These are phyloP conservation scores for Syzygium grande DNA, from an alignment of 345 rosid genomes.

Conservation along the genomic window DNA sequence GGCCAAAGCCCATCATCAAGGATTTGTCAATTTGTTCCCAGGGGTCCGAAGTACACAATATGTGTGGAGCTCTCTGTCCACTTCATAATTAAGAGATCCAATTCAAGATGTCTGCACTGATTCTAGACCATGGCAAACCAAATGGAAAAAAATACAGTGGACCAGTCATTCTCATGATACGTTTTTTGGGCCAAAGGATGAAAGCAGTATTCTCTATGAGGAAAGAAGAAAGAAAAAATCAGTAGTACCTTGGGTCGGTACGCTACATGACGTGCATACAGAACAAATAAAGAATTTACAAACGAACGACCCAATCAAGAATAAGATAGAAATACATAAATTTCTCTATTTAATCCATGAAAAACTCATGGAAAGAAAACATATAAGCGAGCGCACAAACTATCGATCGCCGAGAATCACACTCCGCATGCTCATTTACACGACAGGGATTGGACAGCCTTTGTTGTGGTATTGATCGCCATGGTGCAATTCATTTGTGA, in stretches of 20 bases:
- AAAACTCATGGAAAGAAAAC: neutral
- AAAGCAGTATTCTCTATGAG: neutral
- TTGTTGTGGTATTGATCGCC: neutral
- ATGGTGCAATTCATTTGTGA: slow-evolving; percentile 7
- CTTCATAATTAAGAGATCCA: neutral
- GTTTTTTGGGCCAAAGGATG: too few species aligned
- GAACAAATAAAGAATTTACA: neutral
- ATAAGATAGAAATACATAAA: neutral
- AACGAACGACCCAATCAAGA: neutral
- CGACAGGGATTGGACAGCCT: neutral
- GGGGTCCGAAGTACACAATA: neutral
- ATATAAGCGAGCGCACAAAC: neutral
- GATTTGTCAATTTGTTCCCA: neutral
- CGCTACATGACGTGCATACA: neutral
- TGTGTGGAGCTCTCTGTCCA: neutral
- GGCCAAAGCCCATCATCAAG: neutral
- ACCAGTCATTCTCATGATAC: neutral
- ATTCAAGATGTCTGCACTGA: neutral
- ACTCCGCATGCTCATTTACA: neutral
- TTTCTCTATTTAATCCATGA: neutral
- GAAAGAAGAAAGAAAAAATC: neutral
- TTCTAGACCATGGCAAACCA: neutral
- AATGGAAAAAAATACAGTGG: neutral
- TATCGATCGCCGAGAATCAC: neutral
- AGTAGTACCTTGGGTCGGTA: neutral